phyloP scores from a whole-genome alignment of 1,284 basidiomycete genomes.

The Trametes versicolor region DNA sequence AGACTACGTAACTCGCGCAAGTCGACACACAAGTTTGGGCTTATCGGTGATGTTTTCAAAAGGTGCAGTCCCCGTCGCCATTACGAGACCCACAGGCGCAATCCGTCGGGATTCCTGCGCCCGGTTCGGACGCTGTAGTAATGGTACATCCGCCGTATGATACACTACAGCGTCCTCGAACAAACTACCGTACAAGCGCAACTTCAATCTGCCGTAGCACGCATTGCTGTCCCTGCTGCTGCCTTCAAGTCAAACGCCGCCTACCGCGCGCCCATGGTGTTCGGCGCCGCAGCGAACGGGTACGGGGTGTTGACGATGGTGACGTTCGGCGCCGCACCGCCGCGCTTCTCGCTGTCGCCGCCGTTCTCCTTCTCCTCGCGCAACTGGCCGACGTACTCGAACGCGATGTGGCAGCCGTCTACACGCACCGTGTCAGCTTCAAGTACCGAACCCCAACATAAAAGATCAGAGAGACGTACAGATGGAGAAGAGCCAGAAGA shows the following conservation, averaged over 20 bases:
- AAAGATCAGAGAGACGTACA: conserved; percentile 48
- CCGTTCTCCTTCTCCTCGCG: conserved; percentile 39
- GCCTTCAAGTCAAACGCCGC: no score
- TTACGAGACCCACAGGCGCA: neutral
- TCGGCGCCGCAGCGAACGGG: conserved; percentile 25
- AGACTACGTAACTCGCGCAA: neutral
- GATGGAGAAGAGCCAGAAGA: conserved; percentile 59
- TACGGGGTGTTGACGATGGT: conserved; percentile 27
- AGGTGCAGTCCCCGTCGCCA: neutral
- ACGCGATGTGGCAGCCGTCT: conserved; percentile 45
- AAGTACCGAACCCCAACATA: neutral
- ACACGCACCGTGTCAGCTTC: neutral
- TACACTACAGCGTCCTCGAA: neutral
- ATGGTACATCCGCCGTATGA: neutral
- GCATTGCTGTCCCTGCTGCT: neutral
- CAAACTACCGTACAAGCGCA: neutral
- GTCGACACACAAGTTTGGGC: neutral
- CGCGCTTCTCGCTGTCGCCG: conserved; percentile 32
- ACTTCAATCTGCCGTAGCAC: neutral
- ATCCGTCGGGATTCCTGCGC: conserved; percentile 1
- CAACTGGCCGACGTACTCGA: conserved; percentile 45
- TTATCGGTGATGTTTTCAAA: neutral
- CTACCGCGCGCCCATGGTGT: conserved; percentile 18
- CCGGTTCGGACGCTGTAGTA: neutral
- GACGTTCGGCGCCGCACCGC: conserved; percentile 28